Base-by-base conservation (phyloP, 2,329 filamentous ascomycete species). In the Myriosclerotinia curreyana region DNA sequence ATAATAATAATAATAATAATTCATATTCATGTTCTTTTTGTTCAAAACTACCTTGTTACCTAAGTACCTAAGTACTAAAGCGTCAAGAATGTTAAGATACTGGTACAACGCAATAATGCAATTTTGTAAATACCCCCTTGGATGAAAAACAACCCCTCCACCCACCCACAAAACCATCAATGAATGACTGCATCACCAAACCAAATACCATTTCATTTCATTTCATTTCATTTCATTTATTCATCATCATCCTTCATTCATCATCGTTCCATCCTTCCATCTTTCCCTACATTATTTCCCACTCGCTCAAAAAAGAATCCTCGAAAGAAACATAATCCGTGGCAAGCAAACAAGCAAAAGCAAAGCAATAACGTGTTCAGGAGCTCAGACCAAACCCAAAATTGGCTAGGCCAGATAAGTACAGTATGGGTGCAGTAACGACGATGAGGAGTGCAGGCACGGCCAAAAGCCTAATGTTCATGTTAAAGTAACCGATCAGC, bases 241-340 rank as follows among this genome's bases (percentile, higher is more conserved):
- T 12, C 36, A 28, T 54, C 52, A 42, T n/a, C 28, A 31, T 31
- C 28, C 5, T n/a, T n/a, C n/a, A n/a, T n/a, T n/a, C n/a, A n/a
- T n/a, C n/a, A 31, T 42, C 28, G 22, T 46, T 34, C 46, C 40
- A 58, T 46, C 22, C 42, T n/a, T 46, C 55, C 42, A 12, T 25
- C 8, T 14, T 8, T 11, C 31, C 31, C 15, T 38, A 8, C n/a
- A 59, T 59, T 34, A 59, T 46, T 22, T n/a, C 55, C n/a, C 28
- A 9, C 28, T 12, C 31, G 28, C 28, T 31, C 54, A 36, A 59
- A 48, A 48, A 14, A 14, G 11, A 48, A 58, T 58, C 17, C 28
- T 83, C 83, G 1, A 86, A 74, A 67, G 84, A 78, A 42, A 84
- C 80, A 67, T 86, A 86, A 69, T 85, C 83, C 2, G 86, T 69